Conservation (phyloP, 768 basidiomycete genomes). For the Lactarius psammicola region DNA sequence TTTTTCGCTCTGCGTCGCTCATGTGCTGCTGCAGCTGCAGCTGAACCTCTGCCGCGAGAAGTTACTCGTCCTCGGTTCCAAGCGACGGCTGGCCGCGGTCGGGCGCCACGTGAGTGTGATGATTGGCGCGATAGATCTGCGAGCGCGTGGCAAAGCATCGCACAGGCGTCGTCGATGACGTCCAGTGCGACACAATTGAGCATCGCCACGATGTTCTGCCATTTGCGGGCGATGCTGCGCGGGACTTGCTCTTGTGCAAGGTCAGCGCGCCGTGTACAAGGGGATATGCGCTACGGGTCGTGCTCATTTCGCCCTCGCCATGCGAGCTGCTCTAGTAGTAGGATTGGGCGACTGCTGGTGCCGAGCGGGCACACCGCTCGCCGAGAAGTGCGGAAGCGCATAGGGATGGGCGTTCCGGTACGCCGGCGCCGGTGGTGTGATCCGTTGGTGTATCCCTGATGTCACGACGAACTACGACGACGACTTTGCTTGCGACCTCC, state of each 20-base stretch:
- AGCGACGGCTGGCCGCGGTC: constrained; percentile 14
- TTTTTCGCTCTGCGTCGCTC: constrained; percentile 8
- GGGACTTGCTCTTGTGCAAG: background rate
- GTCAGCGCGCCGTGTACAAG: background rate
- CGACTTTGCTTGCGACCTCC: constrained; percentile 4
- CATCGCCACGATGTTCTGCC: constrained; percentile 14
- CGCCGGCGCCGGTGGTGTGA: background rate
- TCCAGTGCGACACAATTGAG: constrained; percentile 1
- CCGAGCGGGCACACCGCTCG: too few relatives aligned
- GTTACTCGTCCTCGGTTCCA: constrained; percentile 17
- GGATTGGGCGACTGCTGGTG: too few relatives aligned
- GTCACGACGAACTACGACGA: constrained; percentile 16
- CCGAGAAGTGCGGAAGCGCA: background rate
- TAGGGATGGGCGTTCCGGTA: background rate
- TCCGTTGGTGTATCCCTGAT: too few relatives aligned
- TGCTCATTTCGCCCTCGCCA: background rate
- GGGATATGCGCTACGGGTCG: constrained; percentile 2
- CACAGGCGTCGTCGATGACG: constrained; percentile 11
- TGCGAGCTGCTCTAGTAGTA: constrained; percentile 8
- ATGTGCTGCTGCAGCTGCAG: constrained; percentile 4
- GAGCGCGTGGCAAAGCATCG: constrained; percentile 4
- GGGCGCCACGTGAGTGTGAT: constrained; percentile 18
- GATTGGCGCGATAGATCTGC: constrained; percentile 10
- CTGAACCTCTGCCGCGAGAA: constrained; percentile 1
- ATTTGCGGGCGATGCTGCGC: constrained; percentile 9